These are phyloP conservation scores for Lodderomyces margitis DNA, from an alignment of 1,139 yeast species.

Conservation along the genomic window DNA sequence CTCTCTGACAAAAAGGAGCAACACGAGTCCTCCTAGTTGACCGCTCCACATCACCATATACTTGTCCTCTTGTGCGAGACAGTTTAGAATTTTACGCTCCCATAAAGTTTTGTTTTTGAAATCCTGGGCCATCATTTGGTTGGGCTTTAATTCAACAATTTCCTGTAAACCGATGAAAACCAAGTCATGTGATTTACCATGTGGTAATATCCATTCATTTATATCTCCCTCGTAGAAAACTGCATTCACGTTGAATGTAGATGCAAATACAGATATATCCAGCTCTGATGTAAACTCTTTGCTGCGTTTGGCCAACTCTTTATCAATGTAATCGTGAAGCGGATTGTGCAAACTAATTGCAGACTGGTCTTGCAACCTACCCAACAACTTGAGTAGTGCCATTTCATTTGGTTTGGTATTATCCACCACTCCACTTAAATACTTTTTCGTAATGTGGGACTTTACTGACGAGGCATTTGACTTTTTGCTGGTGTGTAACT, in stretches of 20 bases:
- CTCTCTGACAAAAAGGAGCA: conserved; percentile 67
- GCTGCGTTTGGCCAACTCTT: conserved; percentile 48
- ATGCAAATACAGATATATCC: conserved; percentile 55
- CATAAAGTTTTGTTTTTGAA: conserved; percentile 68
- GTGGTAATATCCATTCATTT: conserved; percentile 59
- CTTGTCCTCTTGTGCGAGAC: conserved; percentile 50
- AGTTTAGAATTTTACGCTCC: conserved; percentile 66
- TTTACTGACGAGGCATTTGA: conserved; percentile 36
- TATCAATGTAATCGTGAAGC: conserved; percentile 63
- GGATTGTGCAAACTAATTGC: conserved; percentile 61
- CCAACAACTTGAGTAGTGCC: conserved; percentile 49
- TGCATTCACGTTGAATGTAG: conserved; percentile 74
- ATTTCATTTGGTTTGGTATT: conserved; percentile 43
- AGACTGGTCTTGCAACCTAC: conserved; percentile 48
- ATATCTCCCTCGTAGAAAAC: conserved; percentile 51
- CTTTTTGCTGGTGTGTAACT: conserved; percentile 32
- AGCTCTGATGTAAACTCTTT: conserved; percentile 50
- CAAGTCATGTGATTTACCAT: conserved; percentile 49
- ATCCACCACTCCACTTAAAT: conserved; percentile 42
- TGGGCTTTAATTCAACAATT: conserved; percentile 86
- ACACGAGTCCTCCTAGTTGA: conserved; percentile 90
- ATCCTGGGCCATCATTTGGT: conserved; percentile 84
- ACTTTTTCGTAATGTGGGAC: conserved; percentile 48
- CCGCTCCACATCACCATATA: conserved; percentile 79
- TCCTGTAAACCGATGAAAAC: conserved; percentile 89